Percentiles rank a stretch among this genome's conserved stretches.
Conservation (phyloP, 768 basidiomycete genomes). For the Lentinula detonsa region DNA sequence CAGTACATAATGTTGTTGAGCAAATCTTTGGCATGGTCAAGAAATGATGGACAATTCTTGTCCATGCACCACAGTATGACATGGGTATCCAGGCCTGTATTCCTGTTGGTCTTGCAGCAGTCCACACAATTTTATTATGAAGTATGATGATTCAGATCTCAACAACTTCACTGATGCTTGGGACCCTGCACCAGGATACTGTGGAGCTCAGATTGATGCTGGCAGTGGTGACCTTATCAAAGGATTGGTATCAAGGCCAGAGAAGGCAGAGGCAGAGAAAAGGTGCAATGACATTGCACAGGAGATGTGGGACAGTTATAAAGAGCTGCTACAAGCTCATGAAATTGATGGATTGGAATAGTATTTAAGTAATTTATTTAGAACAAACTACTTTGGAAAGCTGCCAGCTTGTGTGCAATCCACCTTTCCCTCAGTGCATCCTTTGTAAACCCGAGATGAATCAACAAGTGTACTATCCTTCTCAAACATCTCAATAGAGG, state of each 20-base stretch:
- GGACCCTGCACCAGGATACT: neutral
- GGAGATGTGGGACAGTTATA: conserved; percentile 24
- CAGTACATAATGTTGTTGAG: conserved; percentile 31
- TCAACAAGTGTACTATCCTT: neutral
- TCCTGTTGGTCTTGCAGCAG: conserved; percentile 15
- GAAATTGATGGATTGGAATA: neutral
- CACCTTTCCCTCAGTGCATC: no score
- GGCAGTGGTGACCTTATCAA: conserved; percentile 6
- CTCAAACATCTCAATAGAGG: neutral
- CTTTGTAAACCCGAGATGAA: neutral
- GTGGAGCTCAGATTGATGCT: conserved; percentile 1
- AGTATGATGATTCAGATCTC: conserved; percentile 9
- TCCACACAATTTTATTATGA: neutral
- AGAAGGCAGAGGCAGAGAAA: no score
- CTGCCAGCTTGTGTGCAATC: no score
- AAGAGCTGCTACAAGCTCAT: neutral
- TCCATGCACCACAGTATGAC: conserved; percentile 14
- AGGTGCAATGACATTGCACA: conserved; percentile 20
- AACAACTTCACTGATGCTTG: neutral
- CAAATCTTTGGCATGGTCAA: conserved; percentile 27
- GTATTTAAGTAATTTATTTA: no score
- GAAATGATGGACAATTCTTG: conserved; percentile 15
- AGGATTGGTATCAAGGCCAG: no score
- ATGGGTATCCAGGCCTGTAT: conserved; percentile 22
- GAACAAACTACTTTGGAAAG: no score